phyloP scores from a whole-genome alignment of 2,329 filamentous ascomycete genomes.

The Colletotrichum destructivum region DNA sequence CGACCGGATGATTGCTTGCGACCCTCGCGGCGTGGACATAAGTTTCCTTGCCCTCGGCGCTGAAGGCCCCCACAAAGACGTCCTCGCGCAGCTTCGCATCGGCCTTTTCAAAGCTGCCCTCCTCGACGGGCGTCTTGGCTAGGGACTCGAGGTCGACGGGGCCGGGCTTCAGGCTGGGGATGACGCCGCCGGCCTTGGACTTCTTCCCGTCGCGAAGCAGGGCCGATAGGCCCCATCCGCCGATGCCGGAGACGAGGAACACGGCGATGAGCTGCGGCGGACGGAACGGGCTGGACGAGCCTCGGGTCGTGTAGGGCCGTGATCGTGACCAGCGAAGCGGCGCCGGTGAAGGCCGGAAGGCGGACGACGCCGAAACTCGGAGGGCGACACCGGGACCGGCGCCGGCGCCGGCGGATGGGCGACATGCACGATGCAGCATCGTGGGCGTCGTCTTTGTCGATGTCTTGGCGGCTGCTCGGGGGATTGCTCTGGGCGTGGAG shows the following conservation, averaged over 20 bases:
- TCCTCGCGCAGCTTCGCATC: conserved; percentile 51
- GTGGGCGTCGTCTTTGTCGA: conserved; percentile 1
- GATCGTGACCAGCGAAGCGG: conserved; percentile 31
- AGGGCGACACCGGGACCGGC: neutral
- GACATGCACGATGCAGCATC: conserved; percentile 33
- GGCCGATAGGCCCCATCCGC: neutral
- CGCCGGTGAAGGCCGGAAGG: neutral
- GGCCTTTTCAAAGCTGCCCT: conserved; percentile 47
- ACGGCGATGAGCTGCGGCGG: conserved; percentile 5
- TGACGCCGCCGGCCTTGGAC: neutral
- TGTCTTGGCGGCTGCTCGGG: neutral
- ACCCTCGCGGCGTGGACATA: conserved; percentile 53
- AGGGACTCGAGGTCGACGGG: conserved; percentile 30
- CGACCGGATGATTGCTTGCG: conserved; percentile 54
- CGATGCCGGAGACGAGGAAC: conserved; percentile 7
- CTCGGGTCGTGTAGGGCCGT: conserved; percentile 20
- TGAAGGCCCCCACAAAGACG: conserved; percentile 47
- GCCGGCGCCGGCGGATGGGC: conserved; percentile 11
- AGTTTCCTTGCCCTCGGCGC: conserved; percentile 44
- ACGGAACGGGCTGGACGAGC: neutral
- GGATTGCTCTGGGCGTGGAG: no score
- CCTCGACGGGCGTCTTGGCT: conserved; percentile 22
- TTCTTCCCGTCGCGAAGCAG: conserved; percentile 19
- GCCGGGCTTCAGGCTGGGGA: conserved; percentile 24
- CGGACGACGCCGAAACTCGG: neutral